Evolutionary conservation across 208 protist species (phyloP), one percentile per base, ranked within the genome.

Genomic region (Acanthamoeba triangularis): DNA sequence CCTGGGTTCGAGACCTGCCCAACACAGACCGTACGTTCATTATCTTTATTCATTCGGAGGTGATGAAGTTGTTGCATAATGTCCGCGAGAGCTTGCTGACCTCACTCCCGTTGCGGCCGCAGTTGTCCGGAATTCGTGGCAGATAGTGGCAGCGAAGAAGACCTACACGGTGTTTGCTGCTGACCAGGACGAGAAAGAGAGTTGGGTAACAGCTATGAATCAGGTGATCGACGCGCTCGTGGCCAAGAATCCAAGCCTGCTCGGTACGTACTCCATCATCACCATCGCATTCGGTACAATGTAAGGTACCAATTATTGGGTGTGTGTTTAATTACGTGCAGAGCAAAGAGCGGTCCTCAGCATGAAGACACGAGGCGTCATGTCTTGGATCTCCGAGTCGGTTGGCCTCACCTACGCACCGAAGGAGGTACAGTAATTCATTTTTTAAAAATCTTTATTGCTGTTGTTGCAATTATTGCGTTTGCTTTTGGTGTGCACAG

Each of bases 151-250:
- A 23, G 41, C 80, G 80, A 88, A 88, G 33, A 49, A 94, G 56
- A 94, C 88, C 18, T 94, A 94, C 61, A 94, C 88, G 8, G 88
- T 94, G 28, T 94, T 35, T n/a, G 69, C 88, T 33, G 67, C 35
- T 23, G 25, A n/a, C 16, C 59, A n/a, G 20, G 44, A 94, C 7
- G 88, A 94, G 37, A 94, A 76, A n/a, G 37, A 56, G n/a, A 18
- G 20, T 13, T 94, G 88, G 88, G 0, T 94, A 20, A 37, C 10
- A 23, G 63, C 49, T 3, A 59, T 76, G 30, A 28, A 76, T 18
- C 41, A 82, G 49, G 28, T 37, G 23, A 94, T 94, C 41, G 88
- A 94, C 88, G 41, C 37, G 3, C 61, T 94, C 25, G 88, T 94
- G 20, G 37, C 84, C 52, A 63, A 72, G 52, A 63, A 90, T 63